Conservation (phyloP, 805 yeast genomes). For the Metschnikowia koreensis region DNA sequence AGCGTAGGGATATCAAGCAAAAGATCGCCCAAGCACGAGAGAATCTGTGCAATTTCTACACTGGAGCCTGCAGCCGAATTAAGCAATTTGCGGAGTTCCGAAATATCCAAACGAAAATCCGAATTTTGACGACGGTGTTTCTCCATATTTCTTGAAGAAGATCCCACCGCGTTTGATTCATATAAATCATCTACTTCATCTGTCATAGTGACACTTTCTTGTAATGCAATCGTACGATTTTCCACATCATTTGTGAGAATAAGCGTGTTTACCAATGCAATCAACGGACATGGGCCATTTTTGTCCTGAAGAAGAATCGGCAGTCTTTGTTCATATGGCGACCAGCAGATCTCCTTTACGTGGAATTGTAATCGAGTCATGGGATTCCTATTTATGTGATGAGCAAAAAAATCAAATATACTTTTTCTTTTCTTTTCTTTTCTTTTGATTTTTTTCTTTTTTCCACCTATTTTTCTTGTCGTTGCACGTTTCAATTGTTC, state of each 20-base stretch:
- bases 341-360: slow-evolving; percentile 32
- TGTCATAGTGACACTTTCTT: not conserved
- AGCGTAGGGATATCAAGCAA: slow-evolving; percentile 23
- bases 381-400: not conserved
- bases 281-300: slow-evolving; percentile 87
- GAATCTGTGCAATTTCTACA: slow-evolving; percentile 34
- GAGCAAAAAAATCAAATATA: no score
- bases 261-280: slow-evolving; percentile 73
- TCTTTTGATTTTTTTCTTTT: not conserved
- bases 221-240: slow-evolving; percentile 1
- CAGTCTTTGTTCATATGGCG: slow-evolving; percentile 38
- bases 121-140: not conserved
- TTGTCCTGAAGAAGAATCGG: slow-evolving; percentile 71
- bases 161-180: not conserved
- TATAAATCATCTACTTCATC: not conserved
- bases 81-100: slow-evolving; percentile 10
- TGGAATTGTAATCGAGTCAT: slow-evolving; percentile 10
- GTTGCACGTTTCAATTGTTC: not conserved
- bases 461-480: not conserved
- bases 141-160: not conserved
- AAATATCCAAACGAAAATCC: not conserved
- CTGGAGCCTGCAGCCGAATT: slow-evolving; percentile 5
- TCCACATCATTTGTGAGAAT: slow-evolving; percentile 45
- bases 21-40: slow-evolving; percentile 50
- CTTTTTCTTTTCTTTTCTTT: not conserved